Evolutionary conservation across 208 protist species (phyloP), one percentile per base, ranked within the genome.

Genomic region (Crithidia expoeki): DNA sequence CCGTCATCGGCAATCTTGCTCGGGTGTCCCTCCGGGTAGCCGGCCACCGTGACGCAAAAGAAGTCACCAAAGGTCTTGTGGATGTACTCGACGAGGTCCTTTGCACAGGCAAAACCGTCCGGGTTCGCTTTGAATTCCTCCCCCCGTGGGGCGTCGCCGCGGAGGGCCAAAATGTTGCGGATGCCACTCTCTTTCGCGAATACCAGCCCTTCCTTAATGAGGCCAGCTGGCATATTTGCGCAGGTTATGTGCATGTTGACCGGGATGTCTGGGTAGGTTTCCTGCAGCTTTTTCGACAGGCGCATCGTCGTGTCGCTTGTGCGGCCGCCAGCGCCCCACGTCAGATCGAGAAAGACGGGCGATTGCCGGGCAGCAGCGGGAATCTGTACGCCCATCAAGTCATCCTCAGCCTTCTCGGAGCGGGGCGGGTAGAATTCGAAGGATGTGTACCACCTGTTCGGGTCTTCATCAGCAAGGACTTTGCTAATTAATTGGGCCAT

Each of bases 391-490:
- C 94, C 59, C 67, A 89, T 92, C 47, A 98, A 67, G n/a, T 94
- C 88, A 23, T 90, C 78, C 55, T 96, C 89, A 11, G 84, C 86
- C 64, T 72, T 88, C 28, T 96, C 91, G 34, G 94, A 98, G 52
- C 97, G 97, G n/a, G 98, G 96, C 27, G 96, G 95, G 52, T 98
- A 98, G 70, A 98, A 98, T 80, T 99, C 97, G 51, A 98, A 98
- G 25, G 95, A 98, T 50, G 87, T 94, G 80, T 95, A 98, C 72
- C 68, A 60, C 68, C 81, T 79, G 38, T 60, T 68, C 14, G 64
- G 64, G 34, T 83, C 77, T 53, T 89, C 80, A 27, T 71, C 65
- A 12, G 72, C 68, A 21, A 89, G 51, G 47, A 51, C 62, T n/a
- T 66, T 69, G 59, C 40, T 56, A 38, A 86, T 80, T 30, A 67